These are phyloP conservation scores for Bipolaris sorokiniana DNA, from an alignment of 2,329 filamentous ascomycete species.

Conservation along the genomic window DNA sequence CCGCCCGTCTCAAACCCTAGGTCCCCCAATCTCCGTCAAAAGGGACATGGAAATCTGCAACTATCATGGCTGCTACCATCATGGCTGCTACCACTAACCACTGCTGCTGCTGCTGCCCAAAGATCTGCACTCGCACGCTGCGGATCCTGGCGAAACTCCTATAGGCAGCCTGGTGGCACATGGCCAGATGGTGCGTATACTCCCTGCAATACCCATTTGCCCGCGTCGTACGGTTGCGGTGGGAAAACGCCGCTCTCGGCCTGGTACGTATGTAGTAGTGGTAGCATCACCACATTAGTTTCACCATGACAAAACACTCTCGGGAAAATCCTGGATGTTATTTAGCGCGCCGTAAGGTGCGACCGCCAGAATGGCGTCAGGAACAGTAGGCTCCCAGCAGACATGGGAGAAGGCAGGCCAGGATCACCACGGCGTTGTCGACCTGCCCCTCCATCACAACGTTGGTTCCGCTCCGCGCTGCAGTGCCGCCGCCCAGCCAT, in stretches of 20 bases:
- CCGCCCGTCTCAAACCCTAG: neutral
- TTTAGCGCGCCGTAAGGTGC: conserved; percentile 28
- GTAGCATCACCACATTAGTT: conserved; percentile 10
- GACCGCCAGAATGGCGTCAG: conserved; percentile 34
- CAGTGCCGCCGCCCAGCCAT: conserved; percentile 11
- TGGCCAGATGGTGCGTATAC: conserved; percentile 13
- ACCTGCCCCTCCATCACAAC: conserved; percentile 7
- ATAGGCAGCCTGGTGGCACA: conserved; percentile 15
- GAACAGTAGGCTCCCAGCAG: conserved; percentile 21
- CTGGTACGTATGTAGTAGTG: neutral
- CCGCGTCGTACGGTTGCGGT: conserved; percentile 23
- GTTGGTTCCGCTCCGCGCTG: conserved; percentile 16
- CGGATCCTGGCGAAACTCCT: conserved; percentile 14
- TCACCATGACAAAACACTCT: conserved; percentile 14
- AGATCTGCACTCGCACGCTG: conserved; percentile 11
- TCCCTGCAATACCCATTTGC: conserved; percentile 16
- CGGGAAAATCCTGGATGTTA: conserved; percentile 3
- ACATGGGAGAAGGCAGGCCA: conserved; percentile 2
- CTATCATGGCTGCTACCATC: neutral
- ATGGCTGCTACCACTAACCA: neutral
- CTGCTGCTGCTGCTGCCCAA: conserved; percentile 13
- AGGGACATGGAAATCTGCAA: neutral
- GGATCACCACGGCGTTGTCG: neutral
- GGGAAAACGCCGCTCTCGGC: conserved; percentile 20
- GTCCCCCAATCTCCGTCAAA: neutral